Conservation (phyloP, 1,284 basidiomycete species). For the Tausonia pullulans region DNA sequence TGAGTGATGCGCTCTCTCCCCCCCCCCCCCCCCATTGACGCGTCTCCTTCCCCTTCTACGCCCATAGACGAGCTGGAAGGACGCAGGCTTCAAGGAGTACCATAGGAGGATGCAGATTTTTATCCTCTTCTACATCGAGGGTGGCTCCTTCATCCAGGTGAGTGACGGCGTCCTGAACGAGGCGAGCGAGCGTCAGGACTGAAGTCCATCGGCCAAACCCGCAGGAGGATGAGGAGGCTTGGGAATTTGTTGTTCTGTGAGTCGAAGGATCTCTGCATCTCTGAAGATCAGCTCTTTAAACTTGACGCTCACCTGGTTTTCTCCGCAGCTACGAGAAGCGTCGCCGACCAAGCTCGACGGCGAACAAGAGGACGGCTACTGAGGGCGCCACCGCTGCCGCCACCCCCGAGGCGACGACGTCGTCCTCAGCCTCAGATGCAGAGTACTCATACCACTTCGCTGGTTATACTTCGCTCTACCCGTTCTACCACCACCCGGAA, state of each 20-base stretch:
- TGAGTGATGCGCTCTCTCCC: background rate
- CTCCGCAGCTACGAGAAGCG: conserved; percentile 65
- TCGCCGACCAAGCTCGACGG: conserved; percentile 37
- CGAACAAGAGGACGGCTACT: background rate
- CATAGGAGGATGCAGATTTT: conserved; percentile 93
- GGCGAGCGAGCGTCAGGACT: too few relatives aligned
- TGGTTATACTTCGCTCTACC: conserved; percentile 83
- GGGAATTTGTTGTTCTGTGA: conserved; percentile 74
- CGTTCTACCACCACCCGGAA: conserved; percentile 88
- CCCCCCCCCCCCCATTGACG: conserved; percentile 3
- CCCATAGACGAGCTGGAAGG: conserved; percentile 63
- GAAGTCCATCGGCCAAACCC: too few relatives aligned
- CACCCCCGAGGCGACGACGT: background rate
- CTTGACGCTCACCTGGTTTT: background rate
- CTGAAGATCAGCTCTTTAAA: background rate
- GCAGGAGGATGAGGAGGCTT: conserved; percentile 66
- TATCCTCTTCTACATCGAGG: conserved; percentile 89
- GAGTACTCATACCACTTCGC: conserved; percentile 71
- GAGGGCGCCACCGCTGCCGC: background rate
- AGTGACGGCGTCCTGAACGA: background rate
- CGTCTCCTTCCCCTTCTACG: conserved; percentile 17
- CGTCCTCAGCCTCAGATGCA: conserved; percentile 29
- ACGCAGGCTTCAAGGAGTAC: conserved; percentile 82
- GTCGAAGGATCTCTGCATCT: conserved; percentile 29
- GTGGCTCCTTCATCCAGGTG: conserved; percentile 75